These are phyloP conservation scores for Trichosporon sp. DNA, from an alignment of 1,284 basidiomycete species.

Conservation along the genomic window DNA sequence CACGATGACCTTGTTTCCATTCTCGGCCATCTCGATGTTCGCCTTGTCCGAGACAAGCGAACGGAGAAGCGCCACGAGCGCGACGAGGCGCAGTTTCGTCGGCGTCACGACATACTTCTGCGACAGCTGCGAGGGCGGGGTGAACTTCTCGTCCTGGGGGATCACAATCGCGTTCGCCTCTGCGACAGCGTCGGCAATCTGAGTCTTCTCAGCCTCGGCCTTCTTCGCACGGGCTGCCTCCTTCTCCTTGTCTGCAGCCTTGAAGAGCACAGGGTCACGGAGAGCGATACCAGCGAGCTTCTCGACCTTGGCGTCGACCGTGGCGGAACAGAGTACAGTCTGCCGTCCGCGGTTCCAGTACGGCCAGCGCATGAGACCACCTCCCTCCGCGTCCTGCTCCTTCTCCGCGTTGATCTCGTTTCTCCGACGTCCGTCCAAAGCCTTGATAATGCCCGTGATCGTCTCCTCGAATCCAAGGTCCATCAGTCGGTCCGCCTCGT, in stretches of 20 bases:
- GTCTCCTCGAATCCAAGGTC: slow-evolving; percentile 69
- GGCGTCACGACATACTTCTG: slow-evolving; percentile 93
- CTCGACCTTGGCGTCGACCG: slow-evolving; percentile 92
- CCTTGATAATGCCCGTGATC: slow-evolving; percentile 78
- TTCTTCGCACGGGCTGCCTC: slow-evolving; percentile 30
- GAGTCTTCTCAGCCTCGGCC: slow-evolving; percentile 25
- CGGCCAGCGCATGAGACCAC: slow-evolving; percentile 56
- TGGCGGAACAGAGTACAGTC: slow-evolving; percentile 94
- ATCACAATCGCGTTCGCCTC: slow-evolving; percentile 34
- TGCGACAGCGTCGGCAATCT: slow-evolving; percentile 31
- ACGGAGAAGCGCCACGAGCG: slow-evolving; percentile 81
- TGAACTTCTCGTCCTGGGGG: slow-evolving; percentile 65
- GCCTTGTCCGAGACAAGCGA: slow-evolving; percentile 64
- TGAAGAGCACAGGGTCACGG: slow-evolving; percentile 59
- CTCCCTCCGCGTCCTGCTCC: slow-evolving; percentile 64
- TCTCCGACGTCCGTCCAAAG: slow-evolving; percentile 75
- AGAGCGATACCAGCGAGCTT: slow-evolving; percentile 84
- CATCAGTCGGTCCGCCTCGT: slow-evolving; percentile 91
- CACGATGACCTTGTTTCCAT: slow-evolving; percentile 72
- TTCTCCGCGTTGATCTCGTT: slow-evolving; percentile 72
- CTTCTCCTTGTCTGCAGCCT: slow-evolving; percentile 31
- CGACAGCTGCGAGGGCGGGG: slow-evolving; percentile 90
- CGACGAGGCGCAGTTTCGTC: slow-evolving; percentile 88
- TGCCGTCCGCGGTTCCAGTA: slow-evolving; percentile 76
- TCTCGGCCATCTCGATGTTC: slow-evolving; percentile 29